A percentile compares a stretch with the other conserved stretches of the same genome.
phyloP scores from a whole-genome alignment of 495 filamentous ascomycete genomes.

The Aspergillus leporis region DNA sequence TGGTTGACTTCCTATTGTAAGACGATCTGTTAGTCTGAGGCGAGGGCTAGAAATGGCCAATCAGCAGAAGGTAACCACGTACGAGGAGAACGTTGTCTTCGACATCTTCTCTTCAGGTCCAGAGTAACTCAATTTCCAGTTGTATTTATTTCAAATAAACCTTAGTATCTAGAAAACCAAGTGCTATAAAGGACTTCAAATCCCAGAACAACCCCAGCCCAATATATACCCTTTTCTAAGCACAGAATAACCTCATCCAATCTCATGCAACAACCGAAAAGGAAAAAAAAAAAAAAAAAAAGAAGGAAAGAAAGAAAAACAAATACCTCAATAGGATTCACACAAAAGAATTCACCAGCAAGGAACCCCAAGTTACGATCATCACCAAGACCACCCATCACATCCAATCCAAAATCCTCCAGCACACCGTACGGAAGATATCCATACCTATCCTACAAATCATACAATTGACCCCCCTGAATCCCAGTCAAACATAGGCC shows the following conservation, averaged over 20 bases:
- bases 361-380: neutral
- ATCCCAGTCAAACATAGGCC: no score
- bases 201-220: no score
- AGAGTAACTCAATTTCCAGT: no score
- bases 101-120: neutral
- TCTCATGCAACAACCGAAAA: no score
- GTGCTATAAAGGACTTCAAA: no score
- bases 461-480: neutral
- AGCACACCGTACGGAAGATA: neutral
- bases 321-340: neutral
- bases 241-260: no score
- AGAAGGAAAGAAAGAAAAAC: neutral
- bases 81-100: neutral
- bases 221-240: no score
- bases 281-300: neutral
- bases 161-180: no score
- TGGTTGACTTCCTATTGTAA: neutral
- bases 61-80: neutral
- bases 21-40: neutral
- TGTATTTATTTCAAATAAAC: no score
- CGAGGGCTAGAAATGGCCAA: neutral
- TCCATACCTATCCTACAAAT: no score
- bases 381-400: neutral
- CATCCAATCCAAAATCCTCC: neutral
- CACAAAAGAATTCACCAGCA: neutral